These are phyloP conservation scores for Cenchrus purpureus DNA, from an alignment of 176 grass and related monocot genomes.

Conservation along the genomic window DNA sequence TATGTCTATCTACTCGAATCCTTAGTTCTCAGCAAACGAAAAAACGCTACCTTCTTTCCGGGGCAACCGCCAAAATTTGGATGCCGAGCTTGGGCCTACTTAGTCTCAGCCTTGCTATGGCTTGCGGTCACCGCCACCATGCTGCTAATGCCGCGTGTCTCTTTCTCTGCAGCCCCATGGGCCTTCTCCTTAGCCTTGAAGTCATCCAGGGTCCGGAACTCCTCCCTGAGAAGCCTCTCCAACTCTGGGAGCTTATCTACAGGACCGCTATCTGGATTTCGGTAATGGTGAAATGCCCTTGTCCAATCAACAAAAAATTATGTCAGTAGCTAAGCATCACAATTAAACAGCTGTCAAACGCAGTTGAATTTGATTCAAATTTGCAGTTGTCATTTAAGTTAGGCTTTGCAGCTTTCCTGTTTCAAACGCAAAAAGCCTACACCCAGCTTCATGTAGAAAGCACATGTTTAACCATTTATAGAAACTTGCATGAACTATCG, in stretches of 20 bases:
- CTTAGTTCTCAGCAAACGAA: constrained; percentile 42
- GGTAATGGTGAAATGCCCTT: constrained; percentile 98
- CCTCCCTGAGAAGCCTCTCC: constrained; percentile 72
- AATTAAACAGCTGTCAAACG: not conserved
- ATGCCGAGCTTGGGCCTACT: constrained; percentile 36
- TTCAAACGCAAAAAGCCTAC: constrained; percentile 6
- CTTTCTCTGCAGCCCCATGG: constrained; percentile 41
- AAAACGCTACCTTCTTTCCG: constrained; percentile 36
- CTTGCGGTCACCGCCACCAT: constrained; percentile 8
- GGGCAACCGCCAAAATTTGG: constrained; percentile 52
- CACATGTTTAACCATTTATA: constrained; percentile 1
- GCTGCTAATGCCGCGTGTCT: constrained; percentile 6
- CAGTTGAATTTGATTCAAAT: not conserved
- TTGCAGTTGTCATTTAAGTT: not conserved
- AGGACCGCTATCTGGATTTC: constrained; percentile 46
- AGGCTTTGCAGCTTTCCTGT: not conserved
- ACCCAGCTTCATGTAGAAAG: not conserved
- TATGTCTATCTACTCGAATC: constrained; percentile 47
- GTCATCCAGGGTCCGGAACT: constrained; percentile 70
- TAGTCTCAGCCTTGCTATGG: constrained; percentile 50
- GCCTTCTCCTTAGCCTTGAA: constrained; percentile 60
- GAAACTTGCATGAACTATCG: not conserved
- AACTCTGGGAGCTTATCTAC: constrained; percentile 72
- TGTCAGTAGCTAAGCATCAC: constrained; percentile 25
- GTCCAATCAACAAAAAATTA: constrained; percentile 28